Evolutionary conservation across 2,329 filamentous ascomycete species (phyloP), one percentile per base, ranked within the genome.

Genomic region (Colletotrichum abscissum): DNA sequence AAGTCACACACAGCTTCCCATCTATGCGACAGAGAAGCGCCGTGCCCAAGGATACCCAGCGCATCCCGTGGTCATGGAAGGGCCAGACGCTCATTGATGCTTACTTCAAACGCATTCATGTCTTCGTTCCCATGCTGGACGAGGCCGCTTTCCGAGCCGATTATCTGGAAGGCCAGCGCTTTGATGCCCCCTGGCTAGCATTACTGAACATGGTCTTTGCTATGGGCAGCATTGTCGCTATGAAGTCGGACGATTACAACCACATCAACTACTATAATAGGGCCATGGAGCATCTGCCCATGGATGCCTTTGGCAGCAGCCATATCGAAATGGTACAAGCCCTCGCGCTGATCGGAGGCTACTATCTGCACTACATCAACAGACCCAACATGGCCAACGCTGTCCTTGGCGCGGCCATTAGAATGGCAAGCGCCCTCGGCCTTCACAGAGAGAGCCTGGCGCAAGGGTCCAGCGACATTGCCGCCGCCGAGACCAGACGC

Each of bases 311-410:
- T 66, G 92, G 92, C 3, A 92, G 76, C 26, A 79, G 78, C 11
- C 78, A 92, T 76, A 84, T 95, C n/a, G 92, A 95, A 80, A 92
- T 90, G 0, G 87, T 95, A 3, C 93, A 95, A 79, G 91, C 93
- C 1, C 82, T 95, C 19, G 90, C 90, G 3, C 86, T 95, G 30
- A 90, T 94, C 77, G 92, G 92, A 54, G 93, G 93, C 33, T 93
- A 91, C 82, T 95, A 95, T 79, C 88, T 94, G 69, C 93, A 95
- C 81, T 95, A 95, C 78, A 90, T 93, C 77, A 94, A 94, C 82
- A 88, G 92, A 24, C 93, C 93, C 1, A 94, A 94, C 78, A 92
- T 94, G 85, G 93, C 92, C 19, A 93, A 94, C 79, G 90, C 92
- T 28, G 86, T 95, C 11, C 89, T 93, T 78, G 93, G 93, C 22